Evolutionary conservation across 768 basidiomycete genomes (phyloP), one percentile per base, ranked within the genome.

Genomic region (Artomyces pyxidatus): DNA sequence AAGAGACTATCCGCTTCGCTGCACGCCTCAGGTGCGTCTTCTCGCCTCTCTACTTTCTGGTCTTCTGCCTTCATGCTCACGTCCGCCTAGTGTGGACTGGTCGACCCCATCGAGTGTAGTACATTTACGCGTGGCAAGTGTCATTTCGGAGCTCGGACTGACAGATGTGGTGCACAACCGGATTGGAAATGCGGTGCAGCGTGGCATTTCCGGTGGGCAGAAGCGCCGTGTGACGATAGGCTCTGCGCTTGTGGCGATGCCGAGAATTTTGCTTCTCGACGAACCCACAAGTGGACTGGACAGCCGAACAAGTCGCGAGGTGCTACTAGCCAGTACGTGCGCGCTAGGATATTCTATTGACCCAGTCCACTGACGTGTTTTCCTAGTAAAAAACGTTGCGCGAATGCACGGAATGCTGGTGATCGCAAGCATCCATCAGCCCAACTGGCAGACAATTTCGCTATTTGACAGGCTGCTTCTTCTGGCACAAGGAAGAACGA

Each of bases 371-470:
- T 76, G 39, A 43, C 58, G 55, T 2, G 53, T 55, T 7, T 2
- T 54, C 48, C 21, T 43, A 63, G 56, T 77, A 35, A 65, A 66
- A 11, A 61, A 61, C 19, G 59, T 80, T 9, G 74, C 77, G 0
- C 53, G 64, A 21, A 63, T 68, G 5, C 70, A 74, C 54, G 69
- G 70, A 23, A 76, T 78, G 50, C 73, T 81, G 32, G 70, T 81
- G 25, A 70, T 84, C 37, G 74, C 77, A 12, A 79, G 79, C 8
- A 80, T 85, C 45, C 83, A 85, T 53, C 82, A 84, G 52, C 83
- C 83, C 0, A 71, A 76, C 19, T 72, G 74, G 25, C 76, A 78
- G 49, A 80, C 80, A 0, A 73, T 82, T 38, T 55, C 72, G 0
- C 71, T 80, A 37, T 84, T 85, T 59, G 77, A 77, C 37, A 66